phyloP scores from a whole-genome alignment of 257 asterid genomes.

The Anisodus tanguticus region DNA sequence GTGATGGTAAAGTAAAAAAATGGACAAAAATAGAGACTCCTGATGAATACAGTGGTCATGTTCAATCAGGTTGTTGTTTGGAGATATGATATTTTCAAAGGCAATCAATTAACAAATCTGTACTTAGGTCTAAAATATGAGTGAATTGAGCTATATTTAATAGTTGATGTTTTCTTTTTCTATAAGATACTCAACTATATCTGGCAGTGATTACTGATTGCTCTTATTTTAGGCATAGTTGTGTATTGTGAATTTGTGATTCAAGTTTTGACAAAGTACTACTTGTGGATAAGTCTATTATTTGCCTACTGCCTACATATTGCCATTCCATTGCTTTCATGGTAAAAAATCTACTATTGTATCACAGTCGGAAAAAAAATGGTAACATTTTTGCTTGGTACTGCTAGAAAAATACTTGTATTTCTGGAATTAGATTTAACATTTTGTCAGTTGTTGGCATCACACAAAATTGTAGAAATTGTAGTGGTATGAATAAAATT shows the following conservation, averaged over 20 bases:
- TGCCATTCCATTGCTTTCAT: neutral
- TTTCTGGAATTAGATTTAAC: neutral
- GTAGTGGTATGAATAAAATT: too few species aligned
- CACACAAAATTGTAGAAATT: too few species aligned
- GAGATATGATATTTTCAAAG: slow-evolving; percentile 16
- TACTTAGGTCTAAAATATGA: neutral
- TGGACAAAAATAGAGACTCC: slow-evolving; percentile 25
- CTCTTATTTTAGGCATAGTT: neutral
- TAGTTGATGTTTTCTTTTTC: neutral
- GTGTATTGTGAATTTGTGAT: neutral
- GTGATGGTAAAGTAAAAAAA: neutral
- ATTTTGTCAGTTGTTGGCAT: too few species aligned
- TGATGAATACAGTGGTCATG: slow-evolving; percentile 8
- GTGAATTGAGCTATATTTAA: neutral
- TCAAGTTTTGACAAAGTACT: neutral
- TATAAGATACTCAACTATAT: neutral
- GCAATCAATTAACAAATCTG: neutral
- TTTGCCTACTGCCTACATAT: neutral
- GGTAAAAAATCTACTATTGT: neutral
- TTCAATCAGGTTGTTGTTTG: slow-evolving; percentile 32
- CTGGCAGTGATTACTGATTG: neutral
- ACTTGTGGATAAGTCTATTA: neutral
- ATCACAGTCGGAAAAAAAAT: neutral
- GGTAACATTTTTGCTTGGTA: neutral
- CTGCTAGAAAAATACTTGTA: neutral